Conservation (phyloP, 1,284 basidiomycete genomes). For the Wolfiporia cocos region DNA sequence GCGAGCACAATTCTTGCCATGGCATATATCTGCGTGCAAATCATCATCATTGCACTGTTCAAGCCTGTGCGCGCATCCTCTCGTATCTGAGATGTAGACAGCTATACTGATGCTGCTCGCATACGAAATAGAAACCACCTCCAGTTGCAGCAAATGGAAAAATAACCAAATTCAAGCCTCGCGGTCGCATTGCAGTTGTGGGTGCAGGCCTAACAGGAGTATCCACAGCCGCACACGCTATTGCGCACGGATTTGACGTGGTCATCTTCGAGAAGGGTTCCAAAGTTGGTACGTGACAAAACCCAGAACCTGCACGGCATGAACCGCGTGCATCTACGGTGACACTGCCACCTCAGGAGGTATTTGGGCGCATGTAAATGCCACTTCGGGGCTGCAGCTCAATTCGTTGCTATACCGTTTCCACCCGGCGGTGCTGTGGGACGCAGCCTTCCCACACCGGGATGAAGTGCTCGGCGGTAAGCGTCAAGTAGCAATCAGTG, state of each 20-base stretch:
- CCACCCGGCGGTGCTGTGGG: constrained; percentile 43
- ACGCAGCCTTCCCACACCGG: constrained; percentile 38
- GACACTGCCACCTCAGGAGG: constrained; percentile 31
- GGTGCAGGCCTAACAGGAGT: constrained; percentile 48
- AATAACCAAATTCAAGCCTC: too few relatives aligned
- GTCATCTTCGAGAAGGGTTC: constrained; percentile 39
- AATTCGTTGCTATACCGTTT: constrained; percentile 55
- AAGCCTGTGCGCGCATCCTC: too few relatives aligned
- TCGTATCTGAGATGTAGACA: too few relatives aligned
- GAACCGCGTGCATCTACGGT: neutral
- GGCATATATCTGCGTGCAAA: too few relatives aligned
- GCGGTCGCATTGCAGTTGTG: constrained; percentile 44
- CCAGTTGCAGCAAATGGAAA: too few relatives aligned
- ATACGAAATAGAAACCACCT: too few relatives aligned
- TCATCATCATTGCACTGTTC: too few relatives aligned
- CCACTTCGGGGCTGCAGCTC: constrained; percentile 54
- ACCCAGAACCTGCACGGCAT: constrained; percentile 12
- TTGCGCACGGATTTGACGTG: constrained; percentile 51
- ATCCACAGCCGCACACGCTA: constrained; percentile 44
- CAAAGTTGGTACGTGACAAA: constrained; percentile 12
- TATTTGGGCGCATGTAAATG: constrained; percentile 60
- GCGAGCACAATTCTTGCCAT: too few relatives aligned
- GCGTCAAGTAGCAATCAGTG: constrained; percentile 5
- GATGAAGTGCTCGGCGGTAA: constrained; percentile 50
- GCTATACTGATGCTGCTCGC: too few relatives aligned